Base-by-base conservation (phyloP, 2,329 filamentous ascomycete species). In the Aspergillus sp. region DNA sequence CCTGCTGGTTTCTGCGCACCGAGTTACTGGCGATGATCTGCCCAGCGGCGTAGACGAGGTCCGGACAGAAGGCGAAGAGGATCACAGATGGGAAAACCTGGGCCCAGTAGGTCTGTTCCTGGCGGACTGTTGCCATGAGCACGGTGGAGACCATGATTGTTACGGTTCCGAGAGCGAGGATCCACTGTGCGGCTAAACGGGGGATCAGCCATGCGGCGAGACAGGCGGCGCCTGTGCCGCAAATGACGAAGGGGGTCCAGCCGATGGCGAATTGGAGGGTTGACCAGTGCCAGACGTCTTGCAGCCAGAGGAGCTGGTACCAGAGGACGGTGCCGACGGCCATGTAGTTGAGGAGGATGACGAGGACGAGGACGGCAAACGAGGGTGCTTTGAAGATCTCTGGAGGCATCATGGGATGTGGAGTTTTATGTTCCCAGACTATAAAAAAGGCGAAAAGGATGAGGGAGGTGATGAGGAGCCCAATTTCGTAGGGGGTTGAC, bases 21-120 rank as follows among this genome's bases (percentile, higher is more conserved):
- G 75, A 76, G 56, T 84, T 82, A 54, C 81, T 83, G 0, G 81
- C 79, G 54, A 84, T 82, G 4, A 84, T 80, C 58, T 84, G 80
- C 0, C 80, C 80, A 0, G 79, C 79, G 0, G 80, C 78, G 53
- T 78, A 82, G 5, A 82, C 74, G 2, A 84, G 76, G 58, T 84
- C 82, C 0, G 80, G 79, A 31, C 77, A 80, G 62, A 74, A 74
- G 0, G 68, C 59, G 23, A 70, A 67, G 8, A 76, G 60, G 4
- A 76, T 56, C 15, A 70, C 68, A 2, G 72, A 73, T 1, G 70
- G 78, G 50, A 83, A 83, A 1, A 68, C 48, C 37, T 71, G 69
- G 2, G 70, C 70, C 78, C 77, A 81, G 63, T 73, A 83, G 0
- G 66, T 73, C 58, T 81, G 78, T 2, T 80, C 70, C 6, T 71